Conservation (phyloP, 371 early-diverging fungal species). For the Capillidium heterosporum region DNA sequence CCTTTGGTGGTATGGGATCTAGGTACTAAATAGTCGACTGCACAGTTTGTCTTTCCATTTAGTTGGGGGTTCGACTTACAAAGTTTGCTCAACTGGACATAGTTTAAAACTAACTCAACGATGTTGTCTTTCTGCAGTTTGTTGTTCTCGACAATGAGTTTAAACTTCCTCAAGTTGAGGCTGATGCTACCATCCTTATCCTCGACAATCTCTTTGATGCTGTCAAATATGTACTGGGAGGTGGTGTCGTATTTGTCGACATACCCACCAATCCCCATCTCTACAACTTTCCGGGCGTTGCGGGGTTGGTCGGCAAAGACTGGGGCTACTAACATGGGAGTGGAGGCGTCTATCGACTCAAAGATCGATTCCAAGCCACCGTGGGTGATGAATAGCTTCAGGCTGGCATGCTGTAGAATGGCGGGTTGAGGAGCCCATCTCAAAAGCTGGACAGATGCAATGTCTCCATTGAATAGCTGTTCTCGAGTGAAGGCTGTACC, state of each 20-base stretch:
- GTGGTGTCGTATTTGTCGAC: neutral
- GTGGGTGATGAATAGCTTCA: constrained; percentile 6
- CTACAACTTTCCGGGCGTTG: neutral
- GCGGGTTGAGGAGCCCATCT: constrained; percentile 4
- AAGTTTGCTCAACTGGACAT: neutral
- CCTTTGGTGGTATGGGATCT: neutral
- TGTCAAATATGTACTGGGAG: neutral
- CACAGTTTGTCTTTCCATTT: neutral
- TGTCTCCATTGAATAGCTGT: neutral
- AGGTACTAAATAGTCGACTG: neutral
- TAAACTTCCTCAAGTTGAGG: neutral
- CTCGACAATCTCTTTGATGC: neutral
- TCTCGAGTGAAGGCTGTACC: neutral
- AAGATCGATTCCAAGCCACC: constrained; percentile 2
- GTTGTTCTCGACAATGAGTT: neutral
- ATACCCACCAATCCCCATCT: neutral
- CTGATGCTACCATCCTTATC: neutral
- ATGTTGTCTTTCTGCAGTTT: neutral
- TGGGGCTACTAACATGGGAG: constrained; percentile 3
- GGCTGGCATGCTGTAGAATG: constrained; percentile 3
- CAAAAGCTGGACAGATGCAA: neutral
- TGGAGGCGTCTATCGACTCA: neutral
- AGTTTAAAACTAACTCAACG: neutral
- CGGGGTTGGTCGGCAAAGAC: constrained; percentile 4
- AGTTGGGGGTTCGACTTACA: neutral